phyloP scores from a whole-genome alignment of 2,329 filamentous ascomycete species.

The Didymella pinodella region DNA sequence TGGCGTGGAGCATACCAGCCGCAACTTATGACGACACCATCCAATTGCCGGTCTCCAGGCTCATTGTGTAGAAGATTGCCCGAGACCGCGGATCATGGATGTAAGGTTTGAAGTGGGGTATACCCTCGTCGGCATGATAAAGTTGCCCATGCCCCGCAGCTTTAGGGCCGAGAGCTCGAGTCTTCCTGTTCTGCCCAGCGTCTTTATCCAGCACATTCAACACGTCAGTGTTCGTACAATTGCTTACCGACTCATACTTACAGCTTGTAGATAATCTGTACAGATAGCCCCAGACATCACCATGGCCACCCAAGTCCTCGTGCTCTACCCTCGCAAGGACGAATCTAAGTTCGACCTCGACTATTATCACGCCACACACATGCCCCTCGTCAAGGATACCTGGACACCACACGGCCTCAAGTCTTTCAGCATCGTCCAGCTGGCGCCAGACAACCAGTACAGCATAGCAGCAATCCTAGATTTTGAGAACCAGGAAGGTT shows the following conservation, averaged over 20 bases:
- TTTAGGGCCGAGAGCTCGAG: neutral
- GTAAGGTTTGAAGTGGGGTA: conserved; percentile 29
- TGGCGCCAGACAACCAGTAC: conserved; percentile 36
- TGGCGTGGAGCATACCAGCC: neutral
- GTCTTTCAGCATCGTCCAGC: conserved; percentile 32
- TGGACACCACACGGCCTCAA: conserved; percentile 55
- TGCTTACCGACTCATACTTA: neutral
- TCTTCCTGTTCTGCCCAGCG: conserved; percentile 3
- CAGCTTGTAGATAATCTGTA: neutral
- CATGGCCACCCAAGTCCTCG: conserved; percentile 31
- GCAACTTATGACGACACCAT: neutral
- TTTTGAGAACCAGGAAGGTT: conserved; percentile 37
- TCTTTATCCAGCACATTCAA: neutral
- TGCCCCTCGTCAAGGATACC: conserved; percentile 53
- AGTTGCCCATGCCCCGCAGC: conserved; percentile 10
- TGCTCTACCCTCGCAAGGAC: conserved; percentile 55
- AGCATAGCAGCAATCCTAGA: conserved; percentile 27
- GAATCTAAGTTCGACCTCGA: conserved; percentile 57
- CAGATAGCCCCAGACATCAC: conserved; percentile 10
- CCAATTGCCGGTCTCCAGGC: neutral
- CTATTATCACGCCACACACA: conserved; percentile 59
- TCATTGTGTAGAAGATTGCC: neutral
- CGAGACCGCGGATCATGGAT: conserved; percentile 13
- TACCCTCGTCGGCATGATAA: conserved; percentile 21
- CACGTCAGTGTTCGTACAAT: neutral